Evolutionary conservation across 129 eudicot species (phyloP).

Genomic region (Chrysanthemum makinoi): DNA sequence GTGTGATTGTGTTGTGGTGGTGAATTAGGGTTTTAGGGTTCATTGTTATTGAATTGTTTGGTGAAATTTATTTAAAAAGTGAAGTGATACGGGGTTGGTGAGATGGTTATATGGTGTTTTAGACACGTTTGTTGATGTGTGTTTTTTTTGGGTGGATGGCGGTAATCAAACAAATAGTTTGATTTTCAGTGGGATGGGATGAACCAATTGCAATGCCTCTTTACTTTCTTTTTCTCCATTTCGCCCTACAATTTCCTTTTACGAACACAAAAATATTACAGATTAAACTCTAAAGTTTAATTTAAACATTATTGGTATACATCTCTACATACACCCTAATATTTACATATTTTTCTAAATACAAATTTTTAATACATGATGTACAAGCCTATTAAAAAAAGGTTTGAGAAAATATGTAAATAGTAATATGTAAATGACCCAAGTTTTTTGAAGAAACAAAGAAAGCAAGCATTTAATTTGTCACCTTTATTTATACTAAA

Average conservation of each 20-base stretch:
- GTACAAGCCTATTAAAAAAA: no score
- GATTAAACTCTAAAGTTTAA: no score
- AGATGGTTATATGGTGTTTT: slow-evolving; percentile 12
- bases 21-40: slow-evolving; percentile 49
- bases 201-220: background rate
- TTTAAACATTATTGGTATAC: no score
- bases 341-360: no score
- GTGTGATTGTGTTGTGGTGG: slow-evolving; percentile 17
- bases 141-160: background rate
- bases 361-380: no score
- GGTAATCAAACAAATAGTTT: background rate
- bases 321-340: no score
- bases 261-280: no score
- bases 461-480: no score
- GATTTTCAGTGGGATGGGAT: background rate
- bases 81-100: background rate
- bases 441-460: no score
- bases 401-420: no score
- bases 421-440: no score
- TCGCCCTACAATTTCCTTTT: background rate
- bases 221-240: background rate
- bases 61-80: background rate
- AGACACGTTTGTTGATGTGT: slow-evolving; percentile 7
- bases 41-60: slow-evolving; percentile 23
- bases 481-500: no score